A percentile compares a stretch with the other conserved stretches of the same genome.
These are phyloP conservation scores for Onygenales sp. DNA, from an alignment of 2,329 filamentous ascomycete genomes.

Conservation along the genomic window DNA sequence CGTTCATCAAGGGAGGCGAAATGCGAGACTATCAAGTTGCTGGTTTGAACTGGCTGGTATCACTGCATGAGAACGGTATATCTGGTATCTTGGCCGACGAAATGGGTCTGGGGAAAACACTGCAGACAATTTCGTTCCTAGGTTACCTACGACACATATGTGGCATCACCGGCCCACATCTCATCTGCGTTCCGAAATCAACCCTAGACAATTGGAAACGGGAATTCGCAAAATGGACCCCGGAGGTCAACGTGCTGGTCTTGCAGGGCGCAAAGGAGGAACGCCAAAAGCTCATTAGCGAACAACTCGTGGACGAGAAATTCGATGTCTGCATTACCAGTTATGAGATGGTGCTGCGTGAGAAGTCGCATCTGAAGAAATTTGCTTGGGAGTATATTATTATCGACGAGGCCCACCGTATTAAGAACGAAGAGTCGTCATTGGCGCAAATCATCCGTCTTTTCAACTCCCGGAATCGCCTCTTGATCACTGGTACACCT, in stretches of 20 bases:
- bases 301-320: conserved; percentile 83
- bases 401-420: conserved; percentile 94
- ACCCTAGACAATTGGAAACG: conserved; percentile 98
- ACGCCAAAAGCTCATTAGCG: conserved; percentile 76
- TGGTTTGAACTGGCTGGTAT: conserved; percentile 95
- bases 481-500: conserved; percentile 93
- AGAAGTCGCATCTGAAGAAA: conserved; percentile 91
- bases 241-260: conserved; percentile 87
- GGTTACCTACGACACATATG: conserved; percentile 89
- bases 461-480: conserved; percentile 88
- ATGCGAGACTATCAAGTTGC: conserved; percentile 98
- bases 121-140: conserved; percentile 94
- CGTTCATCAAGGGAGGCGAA: conserved; percentile 70
- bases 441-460: conserved; percentile 91
- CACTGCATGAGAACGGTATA: conserved; percentile 95
- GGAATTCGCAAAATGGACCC: conserved; percentile 89
- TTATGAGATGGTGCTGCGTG: conserved; percentile 96
- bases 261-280: conserved; percentile 94
- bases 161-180: conserved; percentile 80
- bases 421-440: conserved; percentile 98
- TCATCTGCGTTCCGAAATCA: conserved; percentile 89
- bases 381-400: conserved; percentile 99
- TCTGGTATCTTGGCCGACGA: conserved; percentile 96
- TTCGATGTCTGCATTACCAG: conserved; percentile 98
- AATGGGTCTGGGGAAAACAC: conserved; percentile 96